Base-by-base conservation (phyloP, 2,329 filamentous ascomycete species). In the Scorias spongiosa region DNA sequence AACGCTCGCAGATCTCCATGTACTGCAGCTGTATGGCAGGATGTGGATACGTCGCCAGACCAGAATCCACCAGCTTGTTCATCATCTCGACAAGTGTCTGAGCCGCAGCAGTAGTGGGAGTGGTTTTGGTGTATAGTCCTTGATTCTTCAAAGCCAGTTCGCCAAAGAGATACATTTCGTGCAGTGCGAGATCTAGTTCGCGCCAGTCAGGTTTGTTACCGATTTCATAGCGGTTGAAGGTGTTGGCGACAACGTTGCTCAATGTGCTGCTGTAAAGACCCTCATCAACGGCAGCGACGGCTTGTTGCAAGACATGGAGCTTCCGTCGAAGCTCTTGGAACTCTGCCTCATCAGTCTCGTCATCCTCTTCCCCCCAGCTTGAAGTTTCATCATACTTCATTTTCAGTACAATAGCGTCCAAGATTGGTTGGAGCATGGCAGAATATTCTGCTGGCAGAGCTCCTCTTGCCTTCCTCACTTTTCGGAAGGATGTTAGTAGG, bases 381-480 rank as follows among this genome's bases (percentile, higher is more conserved):
- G 84, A 83, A 5, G 89, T 95, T 59, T 95, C 89, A 55, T 98
- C 91, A 58, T 93, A 96, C 58, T 89, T 81, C 87, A 96, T 95
- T 67, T 98, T 98, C 44, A 77, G 72, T 47, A 98, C 83, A 54
- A 96, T 89, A 44, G 87, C 86, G 60, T 94, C 85, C 46, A 98
- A 69, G 42, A 96, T 87, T 4, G 86, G 84, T 20, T 84, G 77
- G 10, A 98, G 72, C 74, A 94, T 91, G 42, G 76, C 72, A n/a
- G 77, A 71, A 61, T 93, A 91, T 44, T 83, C 76, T 40, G 73
- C 66, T 14, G 83, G 79, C n/a, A 93, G 70, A 15, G 77, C 71
- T 10, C 70, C 69, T 30, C 70, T 74, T 42, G 66, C 62, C 56
- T 75, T 78, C 49, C 80, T 75, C 32, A 87, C 70, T 63, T 88